Evolutionary conservation across 2,329 filamentous ascomycete species (phyloP).

Genomic region (Pleochaeta shiraiana): DNA sequence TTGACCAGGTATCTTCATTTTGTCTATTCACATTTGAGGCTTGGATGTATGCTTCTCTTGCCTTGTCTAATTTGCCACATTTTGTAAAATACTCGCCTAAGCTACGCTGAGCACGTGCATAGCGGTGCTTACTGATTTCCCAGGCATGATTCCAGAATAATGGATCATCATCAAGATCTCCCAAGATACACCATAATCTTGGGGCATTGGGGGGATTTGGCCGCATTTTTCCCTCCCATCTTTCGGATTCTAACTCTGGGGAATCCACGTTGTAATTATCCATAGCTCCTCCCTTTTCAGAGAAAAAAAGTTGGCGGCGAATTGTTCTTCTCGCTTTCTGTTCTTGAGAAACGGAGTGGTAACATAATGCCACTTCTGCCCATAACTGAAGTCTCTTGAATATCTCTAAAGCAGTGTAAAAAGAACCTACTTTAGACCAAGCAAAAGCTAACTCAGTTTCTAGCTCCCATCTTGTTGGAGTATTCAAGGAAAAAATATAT

Average conservation of each 20-base stretch:
- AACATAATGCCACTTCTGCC: conserved; percentile 81
- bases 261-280: conserved; percentile 25
- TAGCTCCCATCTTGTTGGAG: conserved; percentile 79
- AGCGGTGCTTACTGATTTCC: conserved; percentile 62
- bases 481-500: conserved; percentile 66
- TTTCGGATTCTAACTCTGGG: conserved; percentile 33
- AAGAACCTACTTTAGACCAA: conserved; percentile 77
- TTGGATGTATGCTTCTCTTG: conserved; percentile 55
- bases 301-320: conserved; percentile 56
- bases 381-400: conserved; percentile 86
- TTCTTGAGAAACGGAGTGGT: conserved; percentile 35
- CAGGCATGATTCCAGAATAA: conserved; percentile 68
- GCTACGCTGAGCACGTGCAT: conserved; percentile 69
- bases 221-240: conserved; percentile 38
- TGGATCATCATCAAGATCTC: conserved; percentile 61
- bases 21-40: conserved; percentile 62
- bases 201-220: conserved; percentile 58
- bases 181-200: conserved; percentile 78
- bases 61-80: conserved; percentile 41
- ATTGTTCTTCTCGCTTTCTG: conserved; percentile 62
- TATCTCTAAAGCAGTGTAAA: conserved; percentile 82
- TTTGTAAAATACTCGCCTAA: conserved; percentile 60
- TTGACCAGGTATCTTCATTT: conserved; percentile 70
- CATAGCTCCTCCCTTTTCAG: conserved; percentile 24
- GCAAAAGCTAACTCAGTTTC: conserved; percentile 81